Conservation (phyloP, 805 yeast genomes). For the Kazachstania kunashirensis region DNA sequence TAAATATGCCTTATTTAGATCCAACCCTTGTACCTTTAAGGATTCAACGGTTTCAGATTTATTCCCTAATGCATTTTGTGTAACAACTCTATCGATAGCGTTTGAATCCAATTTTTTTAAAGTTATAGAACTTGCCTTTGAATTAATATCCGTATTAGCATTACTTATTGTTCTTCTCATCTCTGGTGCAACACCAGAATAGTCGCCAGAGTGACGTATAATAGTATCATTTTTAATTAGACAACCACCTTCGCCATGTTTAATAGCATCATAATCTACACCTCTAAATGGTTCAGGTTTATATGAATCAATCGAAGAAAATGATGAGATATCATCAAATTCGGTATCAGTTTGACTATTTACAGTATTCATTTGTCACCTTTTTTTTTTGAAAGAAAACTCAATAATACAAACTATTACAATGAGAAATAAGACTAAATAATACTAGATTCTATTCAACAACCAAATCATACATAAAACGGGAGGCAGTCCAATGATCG, state of each 20-base stretch:
- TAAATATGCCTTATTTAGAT: slow-evolving; percentile 7
- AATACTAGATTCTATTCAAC: too few relatives aligned
- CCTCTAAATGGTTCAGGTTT: slow-evolving; percentile 18
- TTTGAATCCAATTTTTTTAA: slow-evolving; percentile 11
- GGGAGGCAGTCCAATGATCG: too few relatives aligned
- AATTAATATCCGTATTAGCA: slow-evolving; percentile 9
- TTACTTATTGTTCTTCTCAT: slow-evolving; percentile 1
- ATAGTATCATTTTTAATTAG: slow-evolving; percentile 5
- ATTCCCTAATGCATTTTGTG: slow-evolving; percentile 17
- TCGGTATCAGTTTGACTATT: slow-evolving; percentile 10
- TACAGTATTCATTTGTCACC: neutral
- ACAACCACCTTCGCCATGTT: neutral
- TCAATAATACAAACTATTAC: too few relatives aligned
- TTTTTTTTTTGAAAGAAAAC: too few relatives aligned
- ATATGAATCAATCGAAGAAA: slow-evolving; percentile 21
- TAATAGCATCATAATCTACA: neutral
- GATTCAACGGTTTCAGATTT: slow-evolving; percentile 22
- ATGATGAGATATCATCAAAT: slow-evolving; percentile 23
- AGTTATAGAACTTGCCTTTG: slow-evolving; percentile 7
- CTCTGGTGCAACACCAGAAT: neutral
- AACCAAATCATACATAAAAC: too few relatives aligned
- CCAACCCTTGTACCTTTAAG: slow-evolving; percentile 11
- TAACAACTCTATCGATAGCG: slow-evolving; percentile 15
- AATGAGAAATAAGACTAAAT: too few relatives aligned
- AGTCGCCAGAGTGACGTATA: neutral